Evolutionary conservation across 1,139 yeast species (phyloP).

Genomic region (Pichia sp.): DNA sequence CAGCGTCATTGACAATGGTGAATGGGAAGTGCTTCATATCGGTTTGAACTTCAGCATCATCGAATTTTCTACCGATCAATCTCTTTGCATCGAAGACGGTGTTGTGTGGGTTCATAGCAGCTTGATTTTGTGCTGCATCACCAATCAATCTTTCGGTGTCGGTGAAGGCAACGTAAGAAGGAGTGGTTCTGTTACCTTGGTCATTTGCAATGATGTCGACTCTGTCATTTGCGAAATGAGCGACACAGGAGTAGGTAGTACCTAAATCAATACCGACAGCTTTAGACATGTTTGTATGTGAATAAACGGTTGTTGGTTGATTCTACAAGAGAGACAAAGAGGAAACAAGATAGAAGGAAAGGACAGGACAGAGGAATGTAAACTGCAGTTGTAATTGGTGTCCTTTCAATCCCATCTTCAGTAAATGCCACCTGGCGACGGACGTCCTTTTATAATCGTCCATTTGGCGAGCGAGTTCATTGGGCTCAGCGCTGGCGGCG

Average conservation of each 20-base stretch:
- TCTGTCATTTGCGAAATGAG: slow-evolving; percentile 70
- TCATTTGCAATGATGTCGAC: slow-evolving; percentile 94
- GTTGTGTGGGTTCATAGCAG: slow-evolving; percentile 91
- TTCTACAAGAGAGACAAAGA: background rate
- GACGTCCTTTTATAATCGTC: too few relatives aligned
- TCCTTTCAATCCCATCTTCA: too few relatives aligned
- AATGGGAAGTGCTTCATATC: slow-evolving; percentile 96
- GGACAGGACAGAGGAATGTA: background rate
- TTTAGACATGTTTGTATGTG: slow-evolving; percentile 65
- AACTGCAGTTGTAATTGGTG: background rate
- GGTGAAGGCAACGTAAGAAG: slow-evolving; percentile 94
- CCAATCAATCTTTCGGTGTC: slow-evolving; percentile 95
- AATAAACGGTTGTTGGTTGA: background rate
- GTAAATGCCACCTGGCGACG: too few relatives aligned
- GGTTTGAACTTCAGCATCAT: slow-evolving; percentile 83
- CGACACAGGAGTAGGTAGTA: slow-evolving; percentile 96
- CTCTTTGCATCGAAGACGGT: slow-evolving; percentile 97
- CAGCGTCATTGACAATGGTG: slow-evolving; percentile 74
- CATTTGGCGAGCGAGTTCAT: too few relatives aligned
- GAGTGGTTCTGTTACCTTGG: slow-evolving; percentile 98
- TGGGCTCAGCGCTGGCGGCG: too few relatives aligned
- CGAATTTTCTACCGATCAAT: slow-evolving; percentile 90
- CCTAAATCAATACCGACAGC: slow-evolving; percentile 99
- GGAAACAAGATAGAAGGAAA: background rate
- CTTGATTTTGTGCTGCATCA: slow-evolving; percentile 98